These are phyloP conservation scores for Lagenidium giganteum DNA, from an alignment of 352 stramenopile species.

Conservation along the genomic window DNA sequence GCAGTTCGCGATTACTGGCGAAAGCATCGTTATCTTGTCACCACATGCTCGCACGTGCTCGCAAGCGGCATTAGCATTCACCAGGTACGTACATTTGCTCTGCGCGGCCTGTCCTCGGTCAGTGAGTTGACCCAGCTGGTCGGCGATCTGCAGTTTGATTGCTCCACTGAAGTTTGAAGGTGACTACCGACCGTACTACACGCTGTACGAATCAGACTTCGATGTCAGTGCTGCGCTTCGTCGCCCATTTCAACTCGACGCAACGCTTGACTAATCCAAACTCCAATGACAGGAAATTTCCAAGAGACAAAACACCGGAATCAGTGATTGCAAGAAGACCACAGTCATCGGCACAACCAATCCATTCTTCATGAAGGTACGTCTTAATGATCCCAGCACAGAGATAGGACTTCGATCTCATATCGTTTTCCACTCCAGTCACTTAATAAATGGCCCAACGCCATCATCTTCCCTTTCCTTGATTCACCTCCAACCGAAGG, in stretches of 20 bases:
- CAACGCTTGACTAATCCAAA: constrained; percentile 6
- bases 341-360: constrained; percentile 82
- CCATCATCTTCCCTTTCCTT: constrained; percentile 73
- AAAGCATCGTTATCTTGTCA: constrained; percentile 76
- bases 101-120: background rate
- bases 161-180: constrained; percentile 71
- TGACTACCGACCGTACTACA: constrained; percentile 84
- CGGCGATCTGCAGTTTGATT: constrained; percentile 52
- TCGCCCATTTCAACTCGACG: too few species aligned
- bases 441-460: constrained; percentile 75
- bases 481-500: constrained; percentile 25
- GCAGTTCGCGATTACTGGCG: constrained; percentile 80
- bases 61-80: constrained; percentile 74
- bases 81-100: constrained; percentile 39
- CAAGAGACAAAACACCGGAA: constrained; percentile 43
- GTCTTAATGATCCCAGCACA: too few species aligned
- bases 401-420: too few species aligned
- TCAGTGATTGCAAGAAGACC: constrained; percentile 36
- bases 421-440: constrained; percentile 21
- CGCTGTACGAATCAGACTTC: constrained; percentile 84
- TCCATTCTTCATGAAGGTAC: constrained; percentile 85
- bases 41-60: constrained; percentile 76
- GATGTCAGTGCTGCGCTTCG: constrained; percentile 44
- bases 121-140: background rate
- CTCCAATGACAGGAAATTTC: constrained; percentile 31